Evolutionary conservation across 768 basidiomycete species (phyloP).

Genomic region (Tephrocybe sp.): DNA sequence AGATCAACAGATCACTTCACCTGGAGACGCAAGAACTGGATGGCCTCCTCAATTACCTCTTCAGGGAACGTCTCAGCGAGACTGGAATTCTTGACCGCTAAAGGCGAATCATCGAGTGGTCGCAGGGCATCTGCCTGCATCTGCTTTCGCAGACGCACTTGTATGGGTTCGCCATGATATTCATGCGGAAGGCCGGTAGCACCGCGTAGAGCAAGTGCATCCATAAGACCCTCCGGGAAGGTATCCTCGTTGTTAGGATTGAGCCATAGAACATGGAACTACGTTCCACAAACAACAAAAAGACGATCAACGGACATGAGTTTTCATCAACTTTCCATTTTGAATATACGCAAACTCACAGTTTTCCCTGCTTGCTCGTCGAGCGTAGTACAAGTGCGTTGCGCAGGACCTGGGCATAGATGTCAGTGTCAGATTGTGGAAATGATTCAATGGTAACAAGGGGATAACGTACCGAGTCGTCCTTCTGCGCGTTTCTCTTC

Average conservation of each 20-base stretch:
- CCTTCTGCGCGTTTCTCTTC: conserved; percentile 75
- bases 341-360: conserved; percentile 25
- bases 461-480: conserved; percentile 45
- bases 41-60: conserved; percentile 65
- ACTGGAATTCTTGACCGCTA: conserved; percentile 22
- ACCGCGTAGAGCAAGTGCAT: conserved; percentile 48
- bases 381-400: conserved; percentile 70
- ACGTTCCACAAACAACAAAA: neutral
- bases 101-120: conserved; percentile 44
- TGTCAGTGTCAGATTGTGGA: neutral
- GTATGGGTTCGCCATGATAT: conserved; percentile 31
- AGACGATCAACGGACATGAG: neutral
- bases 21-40: conserved; percentile 65
- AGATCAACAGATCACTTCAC: conserved; percentile 34
- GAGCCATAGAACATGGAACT: conserved; percentile 87
- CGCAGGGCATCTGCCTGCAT: conserved; percentile 76
- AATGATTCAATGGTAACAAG: neutral
- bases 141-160: conserved; percentile 63
- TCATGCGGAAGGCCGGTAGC: conserved; percentile 22
- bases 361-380: conserved; percentile 73
- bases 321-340: conserved; percentile 1
- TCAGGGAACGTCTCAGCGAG: conserved; percentile 39
- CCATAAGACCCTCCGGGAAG: conserved; percentile 66
- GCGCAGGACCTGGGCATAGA: conserved; percentile 48
- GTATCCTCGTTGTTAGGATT: conserved; percentile 64